These are phyloP conservation scores for Myrmaecium sp. DNA, from an alignment of 2,329 filamentous ascomycete genomes.

Conservation along the genomic window DNA sequence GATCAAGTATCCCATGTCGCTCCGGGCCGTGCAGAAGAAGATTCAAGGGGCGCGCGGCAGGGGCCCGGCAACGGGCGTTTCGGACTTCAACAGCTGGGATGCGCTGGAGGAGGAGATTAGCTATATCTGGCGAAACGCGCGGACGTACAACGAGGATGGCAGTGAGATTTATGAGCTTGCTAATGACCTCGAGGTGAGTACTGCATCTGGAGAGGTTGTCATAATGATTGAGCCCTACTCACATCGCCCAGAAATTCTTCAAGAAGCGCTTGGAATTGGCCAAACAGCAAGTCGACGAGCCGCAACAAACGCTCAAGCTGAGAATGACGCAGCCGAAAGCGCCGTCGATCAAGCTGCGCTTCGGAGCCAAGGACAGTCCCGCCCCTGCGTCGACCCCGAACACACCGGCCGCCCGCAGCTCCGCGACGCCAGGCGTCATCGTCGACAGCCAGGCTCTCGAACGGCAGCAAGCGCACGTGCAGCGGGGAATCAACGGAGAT, in stretches of 20 bases:
- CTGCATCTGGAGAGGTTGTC: neutral
- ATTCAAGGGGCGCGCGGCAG: constrained; percentile 58
- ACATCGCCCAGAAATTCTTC: constrained; percentile 43
- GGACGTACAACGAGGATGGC: constrained; percentile 79
- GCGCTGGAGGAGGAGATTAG: constrained; percentile 65
- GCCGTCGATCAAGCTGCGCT: constrained; percentile 46
- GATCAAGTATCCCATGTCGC: constrained; percentile 63
- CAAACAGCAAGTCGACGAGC: constrained; percentile 54
- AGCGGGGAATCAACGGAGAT: constrained; percentile 30
- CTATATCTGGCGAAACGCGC: constrained; percentile 75
- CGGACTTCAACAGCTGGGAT: constrained; percentile 68
- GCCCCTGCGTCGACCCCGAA: constrained; percentile 15
- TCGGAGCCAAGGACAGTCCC: constrained; percentile 27
- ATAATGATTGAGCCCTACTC: neutral
- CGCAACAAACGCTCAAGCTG: constrained; percentile 66
- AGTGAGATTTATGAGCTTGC: constrained; percentile 70
- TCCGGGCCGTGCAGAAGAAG: constrained; percentile 61
- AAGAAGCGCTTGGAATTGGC: constrained; percentile 51
- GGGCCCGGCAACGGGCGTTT: constrained; percentile 35
- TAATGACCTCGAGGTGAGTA: constrained; percentile 56
- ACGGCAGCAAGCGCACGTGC: constrained; percentile 34
- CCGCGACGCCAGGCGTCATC: constrained; percentile 30
- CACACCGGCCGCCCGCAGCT: constrained; percentile 22
- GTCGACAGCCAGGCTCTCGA: constrained; percentile 38
- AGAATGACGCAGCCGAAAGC: constrained; percentile 36